Evolutionary conservation across 345 rosid species (phyloP), one percentile per base, ranked within the genome.

Genomic region (Excoecaria cochinchinensis): DNA sequence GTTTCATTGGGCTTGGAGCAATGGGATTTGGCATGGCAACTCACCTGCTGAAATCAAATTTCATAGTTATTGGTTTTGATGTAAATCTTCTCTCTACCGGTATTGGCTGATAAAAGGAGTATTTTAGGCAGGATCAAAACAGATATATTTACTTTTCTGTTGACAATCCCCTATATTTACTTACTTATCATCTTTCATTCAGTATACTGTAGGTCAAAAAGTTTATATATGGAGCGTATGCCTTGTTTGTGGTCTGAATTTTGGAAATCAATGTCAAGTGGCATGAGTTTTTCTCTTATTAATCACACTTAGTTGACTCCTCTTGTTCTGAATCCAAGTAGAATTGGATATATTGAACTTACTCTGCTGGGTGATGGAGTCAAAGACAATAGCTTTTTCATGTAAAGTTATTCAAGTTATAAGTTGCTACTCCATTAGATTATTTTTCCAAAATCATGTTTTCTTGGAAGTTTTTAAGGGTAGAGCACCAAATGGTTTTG

Each of bases 1-100:
- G 97, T 76, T 95, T 92, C 79, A 88, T 95, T 82, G 99, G 99
- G 69, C 99, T 95, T 62, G 99, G 99, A 76, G 99, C 97, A 86
- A 94, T 94, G 99, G 99, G 99, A 66, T 91, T 92, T 82, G 99
- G 97, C 79, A 92, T 94, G 99, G 99, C 99, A 81, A 81, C 91
- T 63, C 89, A 92, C 66, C 84, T 95, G 73, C 75, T 92, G 78
- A 91, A 87, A 74, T 86, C 90, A 22, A 88, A 90, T 3, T 95
- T 84, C 80, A 67, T 73, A 62, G 95, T 95, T 50, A 21, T 85
- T 78, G 99, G 99, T 84, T 95, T 72, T 77, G 99, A 95, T 75
- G 99, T 95, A 91, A 90, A 82, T 82, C 63, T 81, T 70, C 72
- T 51, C 69, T 24, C 36, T 48, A 13, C 73, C 10, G 55, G 67